Evolutionary conservation across 768 basidiomycete species (phyloP), one percentile per base, ranked within the genome.

Genomic region (Termitomyces sp.): DNA sequence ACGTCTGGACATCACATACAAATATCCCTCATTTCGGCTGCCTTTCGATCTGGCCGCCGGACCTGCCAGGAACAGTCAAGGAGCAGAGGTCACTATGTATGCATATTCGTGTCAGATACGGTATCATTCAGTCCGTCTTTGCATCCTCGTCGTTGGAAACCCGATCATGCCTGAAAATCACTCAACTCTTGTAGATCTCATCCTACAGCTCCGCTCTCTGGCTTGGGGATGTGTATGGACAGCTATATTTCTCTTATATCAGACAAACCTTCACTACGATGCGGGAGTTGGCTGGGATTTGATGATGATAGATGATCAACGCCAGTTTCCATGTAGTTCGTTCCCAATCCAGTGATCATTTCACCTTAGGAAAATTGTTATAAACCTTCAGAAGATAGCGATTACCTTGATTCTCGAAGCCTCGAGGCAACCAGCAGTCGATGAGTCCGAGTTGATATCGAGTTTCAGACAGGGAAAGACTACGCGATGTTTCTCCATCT

Each of bases 111-210:
- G 25, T 19, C 16, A 32, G 9, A 47, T 17, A 34, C 34, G 12
- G 25, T 30, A 56, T 54, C 59, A 54, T 56, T 57, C 46, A 21
- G 47, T 35, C 43, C 43, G 52, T 42, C 56, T 19, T 54, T 55
- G 37, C 23, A 57, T 27, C n/a, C 43, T 44, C 43, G 21, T 37
- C 23, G 16, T 37, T n/a, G 21, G 37, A 4, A 43, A 19, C 40
- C 35, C 28, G 27, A 42, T 17, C 19, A 8, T 52, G 40, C n/a
- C 32, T 12, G 21, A 43, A 9, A 32, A 30, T 5, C 3, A 32
- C 17, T 12, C n/a, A 9, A 7, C 28, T 21, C 10, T 35, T 10
- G 32, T 32, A 47, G 32, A 19, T 19, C 30, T n/a, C 37, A 39
- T 17, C 28, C 11, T 7, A 21, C 6, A 48, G 32, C 6, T 32